Percentiles rank a stretch among this genome's conserved stretches.
phyloP scores from a whole-genome alignment of 2,329 filamentous ascomycete species.

The Dactylellina parvicollis region DNA sequence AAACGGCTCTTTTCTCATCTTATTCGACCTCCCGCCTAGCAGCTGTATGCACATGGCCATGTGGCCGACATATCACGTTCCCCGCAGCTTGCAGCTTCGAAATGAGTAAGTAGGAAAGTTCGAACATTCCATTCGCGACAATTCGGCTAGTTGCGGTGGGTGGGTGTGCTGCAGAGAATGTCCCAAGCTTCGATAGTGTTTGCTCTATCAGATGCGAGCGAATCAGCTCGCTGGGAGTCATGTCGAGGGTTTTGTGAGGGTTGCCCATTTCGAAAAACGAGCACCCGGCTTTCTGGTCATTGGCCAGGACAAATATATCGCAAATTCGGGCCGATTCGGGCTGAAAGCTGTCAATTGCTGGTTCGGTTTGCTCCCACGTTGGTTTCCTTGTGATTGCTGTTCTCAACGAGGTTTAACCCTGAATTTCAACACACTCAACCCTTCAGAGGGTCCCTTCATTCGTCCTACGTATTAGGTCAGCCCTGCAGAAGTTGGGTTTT shows the following conservation, averaged over 20 bases:
- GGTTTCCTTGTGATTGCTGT: not conserved
- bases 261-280: not conserved
- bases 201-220: conserved; percentile 24
- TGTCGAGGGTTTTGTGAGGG: not conserved
- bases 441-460: not conserved
- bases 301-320: conserved; percentile 7
- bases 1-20: conserved; percentile 35
- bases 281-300: not conserved
- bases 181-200: conserved; percentile 12
- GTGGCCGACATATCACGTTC: conserved; percentile 31
- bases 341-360: too few relatives aligned
- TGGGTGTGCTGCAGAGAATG: conserved; percentile 9
- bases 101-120: not conserved
- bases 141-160: conserved; percentile 8
- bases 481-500: too few relatives aligned
- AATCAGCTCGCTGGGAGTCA: not conserved
- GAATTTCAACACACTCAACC: not conserved
- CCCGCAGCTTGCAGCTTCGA: conserved; percentile 23
- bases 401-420: not conserved
- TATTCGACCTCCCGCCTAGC: not conserved
- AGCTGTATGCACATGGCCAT: conserved; percentile 29
- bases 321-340: conserved; percentile 10
- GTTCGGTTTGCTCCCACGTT: too few relatives aligned
- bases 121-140: conserved; percentile 32
- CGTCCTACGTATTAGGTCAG: too few relatives aligned